These are phyloP conservation scores for Insectozyma bohioensis DNA, from an alignment of 1,139 yeast genomes.

Conservation along the genomic window DNA sequence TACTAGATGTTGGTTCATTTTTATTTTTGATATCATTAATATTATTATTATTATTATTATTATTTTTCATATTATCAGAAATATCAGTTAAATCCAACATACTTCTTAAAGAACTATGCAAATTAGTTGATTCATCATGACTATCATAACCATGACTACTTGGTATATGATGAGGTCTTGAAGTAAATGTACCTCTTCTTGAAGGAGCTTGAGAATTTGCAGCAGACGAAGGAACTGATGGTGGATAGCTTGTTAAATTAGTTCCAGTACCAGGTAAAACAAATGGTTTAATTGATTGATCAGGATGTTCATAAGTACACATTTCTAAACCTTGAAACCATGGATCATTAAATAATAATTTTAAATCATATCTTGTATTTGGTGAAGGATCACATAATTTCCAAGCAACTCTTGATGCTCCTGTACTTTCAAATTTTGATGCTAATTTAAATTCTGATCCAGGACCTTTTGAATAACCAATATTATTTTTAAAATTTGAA, in stretches of 20 bases:
- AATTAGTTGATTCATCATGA: constrained; percentile 18
- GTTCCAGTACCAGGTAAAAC: constrained; percentile 28
- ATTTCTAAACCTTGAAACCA: constrained; percentile 63
- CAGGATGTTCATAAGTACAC: constrained; percentile 57
- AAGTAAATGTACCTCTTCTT: constrained; percentile 30
- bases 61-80: constrained; percentile 5
- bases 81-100: constrained; percentile 38
- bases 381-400: constrained; percentile 67
- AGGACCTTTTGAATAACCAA: constrained; percentile 49
- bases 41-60: constrained; percentile 1
- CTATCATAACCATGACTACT: constrained; percentile 6
- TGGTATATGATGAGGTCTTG: too few species aligned
- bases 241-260: constrained; percentile 8
- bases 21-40: background rate
- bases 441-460: constrained; percentile 69
- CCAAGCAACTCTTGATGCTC: constrained; percentile 73
- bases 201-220: constrained; percentile 34
- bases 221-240: constrained; percentile 20
- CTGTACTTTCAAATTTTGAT: constrained; percentile 54
- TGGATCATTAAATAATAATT: constrained; percentile 56
- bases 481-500: constrained; percentile 54
- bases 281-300: constrained; percentile 44
- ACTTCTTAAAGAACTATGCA: constrained; percentile 34
- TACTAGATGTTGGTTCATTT: constrained; percentile 4
- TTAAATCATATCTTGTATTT: constrained; percentile 52